phyloP scores from a whole-genome alignment of 2,329 filamentous ascomycete species.

The Cercospora sp. region DNA sequence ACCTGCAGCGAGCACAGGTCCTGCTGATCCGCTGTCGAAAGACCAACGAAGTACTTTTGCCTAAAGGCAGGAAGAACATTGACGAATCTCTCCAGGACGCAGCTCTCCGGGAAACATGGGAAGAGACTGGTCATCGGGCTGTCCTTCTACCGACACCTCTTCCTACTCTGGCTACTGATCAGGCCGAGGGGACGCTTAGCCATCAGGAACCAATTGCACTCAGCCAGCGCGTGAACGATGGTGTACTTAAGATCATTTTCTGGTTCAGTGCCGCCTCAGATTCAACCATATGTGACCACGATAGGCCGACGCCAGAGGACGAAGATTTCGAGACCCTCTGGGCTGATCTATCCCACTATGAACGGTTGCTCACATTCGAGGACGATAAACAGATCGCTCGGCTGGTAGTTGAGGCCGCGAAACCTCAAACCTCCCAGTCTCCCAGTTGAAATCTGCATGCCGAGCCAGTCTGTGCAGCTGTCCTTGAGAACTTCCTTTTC shows the following conservation, averaged over 20 bases:
- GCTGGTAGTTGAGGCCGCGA: neutral
- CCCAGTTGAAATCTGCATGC: neutral
- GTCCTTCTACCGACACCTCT: neutral
- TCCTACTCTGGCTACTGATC: constrained; percentile 45
- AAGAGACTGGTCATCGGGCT: constrained; percentile 21
- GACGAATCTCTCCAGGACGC: constrained; percentile 18
- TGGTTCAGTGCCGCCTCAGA: constrained; percentile 1
- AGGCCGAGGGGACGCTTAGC: neutral
- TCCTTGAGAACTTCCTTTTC: neutral
- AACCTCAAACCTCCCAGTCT: neutral
- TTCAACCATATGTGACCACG: neutral
- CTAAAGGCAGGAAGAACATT: constrained; percentile 23
- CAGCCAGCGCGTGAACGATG: neutral
- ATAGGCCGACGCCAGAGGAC: neutral
- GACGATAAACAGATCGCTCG: neutral
- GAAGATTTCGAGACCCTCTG: neutral
- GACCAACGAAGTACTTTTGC: constrained; percentile 15
- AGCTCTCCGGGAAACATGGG: constrained; percentile 20
- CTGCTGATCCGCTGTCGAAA: neutral
- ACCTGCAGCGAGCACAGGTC: neutral
- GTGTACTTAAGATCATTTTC: constrained; percentile 5
- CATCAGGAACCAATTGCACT: neutral
- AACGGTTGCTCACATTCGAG: neutral
- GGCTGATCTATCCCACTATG: neutral
- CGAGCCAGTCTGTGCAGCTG: neutral